These are phyloP conservation scores for Acacia melanoxylon DNA, from an alignment of 306 rosid species.

Conservation along the genomic window DNA sequence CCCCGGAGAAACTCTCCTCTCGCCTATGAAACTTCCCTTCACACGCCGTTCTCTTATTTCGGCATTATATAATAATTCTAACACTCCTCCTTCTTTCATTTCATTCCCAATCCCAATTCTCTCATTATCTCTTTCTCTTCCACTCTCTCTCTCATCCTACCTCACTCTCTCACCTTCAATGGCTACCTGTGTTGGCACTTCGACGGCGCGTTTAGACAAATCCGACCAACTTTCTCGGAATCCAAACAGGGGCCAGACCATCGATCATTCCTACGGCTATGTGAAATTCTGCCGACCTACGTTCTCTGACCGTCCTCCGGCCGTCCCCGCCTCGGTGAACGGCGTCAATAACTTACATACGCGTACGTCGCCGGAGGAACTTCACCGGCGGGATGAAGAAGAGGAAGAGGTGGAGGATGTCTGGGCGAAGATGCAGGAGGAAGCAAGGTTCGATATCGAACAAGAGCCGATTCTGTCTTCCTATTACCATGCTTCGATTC, in stretches of 20 bases:
- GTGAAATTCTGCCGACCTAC: conserved; percentile 38
- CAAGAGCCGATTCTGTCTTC: conserved; percentile 63
- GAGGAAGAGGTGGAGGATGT: conserved; percentile 34
- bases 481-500: conserved; percentile 52
- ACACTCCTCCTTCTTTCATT: conserved; percentile 16
- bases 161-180: conserved; percentile 21
- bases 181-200: conserved; percentile 45
- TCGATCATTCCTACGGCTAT: conserved; percentile 16
- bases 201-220: conserved; percentile 12
- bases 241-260: conserved; percentile 20
- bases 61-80: background rate
- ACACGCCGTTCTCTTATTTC: background rate
- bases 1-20: background rate
- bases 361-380: background rate
- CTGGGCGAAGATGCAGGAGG: conserved; percentile 68
- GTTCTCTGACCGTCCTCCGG: background rate
- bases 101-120: conserved; percentile 29
- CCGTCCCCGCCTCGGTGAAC: conserved; percentile 23
- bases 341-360: conserved; percentile 30
- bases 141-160: background rate
- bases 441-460: conserved; percentile 60
- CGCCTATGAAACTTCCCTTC: background rate
- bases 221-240: conserved; percentile 37
- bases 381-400: conserved; percentile 26
- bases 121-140: background rate